Conservation (phyloP, 129 eudicot genomes). For the Kitagawia praeruptora region DNA sequence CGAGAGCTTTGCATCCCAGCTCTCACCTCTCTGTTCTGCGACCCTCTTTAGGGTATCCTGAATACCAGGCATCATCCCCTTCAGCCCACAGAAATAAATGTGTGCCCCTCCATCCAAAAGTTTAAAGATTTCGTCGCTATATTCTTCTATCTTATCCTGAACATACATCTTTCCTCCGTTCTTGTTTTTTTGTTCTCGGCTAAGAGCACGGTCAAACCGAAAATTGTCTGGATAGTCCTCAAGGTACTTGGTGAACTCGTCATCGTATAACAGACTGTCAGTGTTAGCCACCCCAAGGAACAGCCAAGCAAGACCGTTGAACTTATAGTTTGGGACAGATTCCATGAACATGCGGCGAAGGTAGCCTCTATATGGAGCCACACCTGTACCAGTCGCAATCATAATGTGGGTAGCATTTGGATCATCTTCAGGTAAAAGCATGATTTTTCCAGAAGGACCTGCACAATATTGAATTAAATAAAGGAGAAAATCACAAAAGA, state of each 20-base stretch:
- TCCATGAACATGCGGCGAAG: slow-evolving; percentile 99
- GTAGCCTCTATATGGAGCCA: slow-evolving; percentile 94
- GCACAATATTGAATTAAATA: slow-evolving; percentile 6
- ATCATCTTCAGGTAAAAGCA: slow-evolving; percentile 94
- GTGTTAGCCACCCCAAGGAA: slow-evolving; percentile 94
- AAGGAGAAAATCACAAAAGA: neutral
- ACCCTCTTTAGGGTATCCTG: slow-evolving; percentile 89
- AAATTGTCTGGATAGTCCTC: slow-evolving; percentile 74
- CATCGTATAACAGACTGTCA: slow-evolving; percentile 86
- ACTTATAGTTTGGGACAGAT: slow-evolving; percentile 65
- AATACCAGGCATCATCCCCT: slow-evolving; percentile 99
- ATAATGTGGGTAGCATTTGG: slow-evolving; percentile 92
- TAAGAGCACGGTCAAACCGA: slow-evolving; percentile 79
- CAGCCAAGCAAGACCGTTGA: slow-evolving; percentile 89
- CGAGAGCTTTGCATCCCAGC: slow-evolving; percentile 83
- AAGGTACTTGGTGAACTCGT: slow-evolving; percentile 75
- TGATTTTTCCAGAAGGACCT: slow-evolving; percentile 95
- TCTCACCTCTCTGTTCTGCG: slow-evolving; percentile 86
- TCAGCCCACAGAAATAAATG: slow-evolving; percentile 94
- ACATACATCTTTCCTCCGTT: slow-evolving; percentile 96
- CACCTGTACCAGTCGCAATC: slow-evolving; percentile 98
- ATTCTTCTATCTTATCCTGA: slow-evolving; percentile 94
- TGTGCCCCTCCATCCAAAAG: slow-evolving; percentile 87
- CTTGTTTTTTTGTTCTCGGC: slow-evolving; percentile 87
- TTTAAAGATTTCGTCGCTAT: slow-evolving; percentile 80